Conservation (phyloP, 805 yeast species). For the Zygotorulaspora chibaensis region DNA sequence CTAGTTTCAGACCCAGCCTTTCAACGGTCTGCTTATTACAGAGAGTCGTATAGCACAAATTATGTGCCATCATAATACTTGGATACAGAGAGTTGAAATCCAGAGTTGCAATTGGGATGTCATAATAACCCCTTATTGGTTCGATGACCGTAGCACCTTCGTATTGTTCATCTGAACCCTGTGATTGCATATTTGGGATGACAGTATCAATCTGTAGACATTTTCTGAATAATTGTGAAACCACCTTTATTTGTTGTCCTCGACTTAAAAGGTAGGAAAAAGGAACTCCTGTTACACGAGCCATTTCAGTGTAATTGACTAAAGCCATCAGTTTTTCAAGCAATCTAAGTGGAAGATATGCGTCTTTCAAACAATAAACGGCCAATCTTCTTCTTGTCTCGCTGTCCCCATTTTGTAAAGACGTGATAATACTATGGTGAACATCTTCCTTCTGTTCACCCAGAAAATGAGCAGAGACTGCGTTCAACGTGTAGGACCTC, state of each 20-base stretch:
- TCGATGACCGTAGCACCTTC: slow-evolving; percentile 99
- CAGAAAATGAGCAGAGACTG: slow-evolving; percentile 89
- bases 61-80: slow-evolving; percentile 98
- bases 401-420: slow-evolving; percentile 83
- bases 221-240: slow-evolving; percentile 90
- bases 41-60: slow-evolving; percentile 89
- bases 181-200: slow-evolving; percentile 80
- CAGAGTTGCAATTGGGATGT: slow-evolving; percentile 93
- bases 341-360: slow-evolving; percentile 82
- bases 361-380: slow-evolving; percentile 95
- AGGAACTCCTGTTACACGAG: slow-evolving; percentile 98
- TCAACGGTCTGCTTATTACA: slow-evolving; percentile 65
- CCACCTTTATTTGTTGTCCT: slow-evolving; percentile 97
- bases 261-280: slow-evolving; percentile 81
- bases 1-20: slow-evolving; percentile 57
- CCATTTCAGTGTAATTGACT: slow-evolving; percentile 98
- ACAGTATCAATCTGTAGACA: slow-evolving; percentile 83
- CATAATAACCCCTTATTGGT: slow-evolving; percentile 92
- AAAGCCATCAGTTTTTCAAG: slow-evolving; percentile 92
- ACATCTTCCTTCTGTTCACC: slow-evolving; percentile 98
- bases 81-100: slow-evolving; percentile 98
- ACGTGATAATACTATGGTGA: slow-evolving; percentile 94
- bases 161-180: slow-evolving; percentile 84
- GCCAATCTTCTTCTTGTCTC: slow-evolving; percentile 95
- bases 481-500: slow-evolving; percentile 89